phyloP scores from a whole-genome alignment of 352 stramenopile genomes.

The Pythium aphanidermatum region DNA sequence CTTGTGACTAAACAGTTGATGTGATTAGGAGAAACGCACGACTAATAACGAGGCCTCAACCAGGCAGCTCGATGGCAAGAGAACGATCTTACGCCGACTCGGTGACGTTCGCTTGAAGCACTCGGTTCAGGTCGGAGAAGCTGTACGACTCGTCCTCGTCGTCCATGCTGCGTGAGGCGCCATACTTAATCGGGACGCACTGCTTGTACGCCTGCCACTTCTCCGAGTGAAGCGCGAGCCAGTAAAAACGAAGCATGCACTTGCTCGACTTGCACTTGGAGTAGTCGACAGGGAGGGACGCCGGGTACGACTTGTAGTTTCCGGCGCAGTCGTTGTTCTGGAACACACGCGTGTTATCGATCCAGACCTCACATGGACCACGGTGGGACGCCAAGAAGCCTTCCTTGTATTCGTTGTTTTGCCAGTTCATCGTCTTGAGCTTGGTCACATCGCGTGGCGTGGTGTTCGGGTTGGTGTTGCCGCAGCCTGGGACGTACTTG shows the following conservation, averaged over 20 bases:
- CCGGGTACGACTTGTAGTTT: conserved; percentile 30
- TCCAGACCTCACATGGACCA: conserved; percentile 22
- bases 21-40: too few species aligned
- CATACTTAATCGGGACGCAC: conserved; percentile 12
- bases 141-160: not conserved
- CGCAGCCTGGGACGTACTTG: conserved; percentile 13
- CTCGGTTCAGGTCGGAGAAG: not conserved
- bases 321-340: conserved; percentile 35
- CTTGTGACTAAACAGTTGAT: too few species aligned
- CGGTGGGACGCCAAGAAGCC: conserved; percentile 37
- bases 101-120: too few species aligned
- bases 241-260: conserved; percentile 18
- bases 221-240: conserved; percentile 20
- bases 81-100: too few species aligned
- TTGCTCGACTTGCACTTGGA: conserved; percentile 17
- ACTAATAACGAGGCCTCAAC: too few species aligned
- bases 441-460: conserved; percentile 8
- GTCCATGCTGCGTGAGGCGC: not conserved
- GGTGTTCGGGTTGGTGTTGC: conserved; percentile 21
- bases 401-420: conserved; percentile 41
- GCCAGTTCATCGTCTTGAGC: conserved; percentile 23
- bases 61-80: too few species aligned
- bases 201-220: conserved; percentile 24
- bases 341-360: conserved; percentile 23
- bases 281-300: conserved; percentile 42